A percentile compares a stretch with the other conserved stretches of the same genome.
Evolutionary conservation across 441 rosid species (phyloP).

Genomic region (Geranium incanum): DNA sequence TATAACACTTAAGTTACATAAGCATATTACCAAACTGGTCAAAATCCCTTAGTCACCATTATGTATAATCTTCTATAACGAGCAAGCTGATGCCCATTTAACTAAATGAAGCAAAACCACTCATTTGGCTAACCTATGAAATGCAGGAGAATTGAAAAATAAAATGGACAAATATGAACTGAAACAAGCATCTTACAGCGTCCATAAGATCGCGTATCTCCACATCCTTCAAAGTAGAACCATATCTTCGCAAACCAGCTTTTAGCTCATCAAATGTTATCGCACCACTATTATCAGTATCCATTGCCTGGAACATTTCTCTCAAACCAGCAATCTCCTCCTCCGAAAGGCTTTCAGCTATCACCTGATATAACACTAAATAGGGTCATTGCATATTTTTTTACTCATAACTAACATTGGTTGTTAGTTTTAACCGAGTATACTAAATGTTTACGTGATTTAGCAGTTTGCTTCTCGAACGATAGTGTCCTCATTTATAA

Average conservation of each 20-base stretch:
- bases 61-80: no score
- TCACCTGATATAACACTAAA: conserved; percentile 47
- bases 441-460: background rate
- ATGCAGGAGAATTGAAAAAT: background rate
- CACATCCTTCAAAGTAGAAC: conserved; percentile 88
- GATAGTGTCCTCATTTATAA: no score
- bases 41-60: background rate
- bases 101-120: background rate
- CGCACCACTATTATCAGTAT: conserved; percentile 97
- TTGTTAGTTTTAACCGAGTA: background rate
- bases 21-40: background rate
- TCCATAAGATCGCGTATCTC: conserved; percentile 98
- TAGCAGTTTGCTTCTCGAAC: no score
- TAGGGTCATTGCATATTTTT: background rate
- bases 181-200: conserved; percentile 48
- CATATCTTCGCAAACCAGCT: conserved; percentile 95
- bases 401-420: background rate
- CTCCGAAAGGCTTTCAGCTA: conserved; percentile 98
- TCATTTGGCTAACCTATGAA: background rate
- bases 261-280: conserved; percentile 97
- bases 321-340: conserved; percentile 97
- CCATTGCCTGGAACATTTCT: conserved; percentile 92
- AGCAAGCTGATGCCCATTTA: no score
- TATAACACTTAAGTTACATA: conserved; percentile 8
- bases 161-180: background rate